A percentile compares a stretch with the other conserved stretches of the same genome.
These are phyloP conservation scores for Geotrichum macrosporum DNA, from an alignment of 1,139 yeast genomes.

Conservation along the genomic window DNA sequence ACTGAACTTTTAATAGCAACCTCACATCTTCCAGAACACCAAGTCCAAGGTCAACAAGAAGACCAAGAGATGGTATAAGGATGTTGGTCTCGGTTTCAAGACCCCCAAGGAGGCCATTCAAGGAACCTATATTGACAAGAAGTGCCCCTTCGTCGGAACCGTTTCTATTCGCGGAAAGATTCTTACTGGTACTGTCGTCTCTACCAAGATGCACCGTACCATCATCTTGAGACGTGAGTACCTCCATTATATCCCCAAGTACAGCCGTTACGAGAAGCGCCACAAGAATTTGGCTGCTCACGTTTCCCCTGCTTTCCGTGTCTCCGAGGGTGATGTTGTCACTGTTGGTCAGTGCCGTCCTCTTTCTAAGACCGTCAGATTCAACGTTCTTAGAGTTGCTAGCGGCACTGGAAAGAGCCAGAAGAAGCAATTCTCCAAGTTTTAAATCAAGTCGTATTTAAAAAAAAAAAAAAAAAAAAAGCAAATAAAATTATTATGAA, in stretches of 20 bases:
- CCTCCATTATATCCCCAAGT: constrained; percentile 99
- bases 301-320: constrained; percentile 99
- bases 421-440: constrained; percentile 90
- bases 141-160: constrained; percentile 98
- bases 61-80: constrained; percentile 99
- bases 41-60: constrained; percentile 98
- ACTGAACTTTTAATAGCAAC: constrained; percentile 59
- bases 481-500: too few relatives aligned
- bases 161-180: constrained; percentile 99
- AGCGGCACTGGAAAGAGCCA: constrained; percentile 60
- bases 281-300: constrained; percentile 99
- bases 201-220: constrained; percentile 99
- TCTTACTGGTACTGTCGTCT: constrained; percentile 91
- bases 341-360: constrained; percentile 99
- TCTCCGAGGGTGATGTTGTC: constrained; percentile 96
- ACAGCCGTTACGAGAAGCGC: constrained; percentile 99
- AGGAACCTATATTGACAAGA: constrained; percentile 99
- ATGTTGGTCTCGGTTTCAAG: constrained; percentile 99
- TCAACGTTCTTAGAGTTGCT: constrained; percentile 97
- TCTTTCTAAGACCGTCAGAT: constrained; percentile 98
- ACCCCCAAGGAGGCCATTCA: constrained; percentile 98
- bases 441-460: too few relatives aligned
- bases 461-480: too few relatives aligned
- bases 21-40: constrained; percentile 99
- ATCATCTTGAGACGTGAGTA: constrained; percentile 99